Conservation (phyloP, 176 grass and related monocot species). For the Eleusine indica region DNA sequence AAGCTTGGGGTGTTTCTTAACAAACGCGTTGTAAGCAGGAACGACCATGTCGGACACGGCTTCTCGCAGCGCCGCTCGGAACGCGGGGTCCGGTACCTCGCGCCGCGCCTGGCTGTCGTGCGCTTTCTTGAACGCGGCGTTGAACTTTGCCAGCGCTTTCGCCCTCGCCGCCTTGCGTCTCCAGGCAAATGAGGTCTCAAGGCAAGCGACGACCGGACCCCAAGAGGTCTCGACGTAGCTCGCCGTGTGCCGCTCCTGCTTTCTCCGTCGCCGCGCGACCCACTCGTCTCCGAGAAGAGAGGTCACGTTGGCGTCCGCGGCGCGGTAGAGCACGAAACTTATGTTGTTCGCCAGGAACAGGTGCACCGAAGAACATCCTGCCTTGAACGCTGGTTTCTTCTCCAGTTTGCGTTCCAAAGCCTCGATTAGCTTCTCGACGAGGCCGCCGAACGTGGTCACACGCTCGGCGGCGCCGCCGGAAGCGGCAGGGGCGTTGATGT, state of each 20-base stretch:
- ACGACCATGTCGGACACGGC: conserved; percentile 24
- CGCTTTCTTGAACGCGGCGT: conserved; percentile 6
- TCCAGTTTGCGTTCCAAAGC: conserved; percentile 12
- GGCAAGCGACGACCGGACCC: conserved; percentile 25
- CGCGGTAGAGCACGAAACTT: conserved; percentile 17
- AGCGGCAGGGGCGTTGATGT: background rate
- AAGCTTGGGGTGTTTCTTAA: conserved; percentile 24
- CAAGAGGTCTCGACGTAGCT: conserved; percentile 17
- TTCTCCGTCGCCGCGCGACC: background rate
- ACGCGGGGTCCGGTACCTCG: conserved; percentile 18
- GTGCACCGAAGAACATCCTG: background rate
- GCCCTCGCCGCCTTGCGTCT: background rate
- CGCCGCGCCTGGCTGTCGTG: background rate
- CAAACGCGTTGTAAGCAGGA: conserved; percentile 20
- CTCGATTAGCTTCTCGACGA: conserved; percentile 5
- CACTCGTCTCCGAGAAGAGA: conserved; percentile 20
- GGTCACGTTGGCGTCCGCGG: background rate
- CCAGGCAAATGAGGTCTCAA: background rate
- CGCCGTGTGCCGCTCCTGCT: conserved; percentile 14
- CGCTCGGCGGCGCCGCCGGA: too few relatives aligned
- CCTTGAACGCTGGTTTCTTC: background rate
- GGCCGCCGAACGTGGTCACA: background rate
- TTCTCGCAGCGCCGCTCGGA: conserved; percentile 15
- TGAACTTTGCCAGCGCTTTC: conserved; percentile 18
- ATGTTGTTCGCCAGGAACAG: conserved; percentile 42